Base-by-base conservation (phyloP, 2,329 filamentous ascomycete species). In the Pestalotiopsis fici region DNA sequence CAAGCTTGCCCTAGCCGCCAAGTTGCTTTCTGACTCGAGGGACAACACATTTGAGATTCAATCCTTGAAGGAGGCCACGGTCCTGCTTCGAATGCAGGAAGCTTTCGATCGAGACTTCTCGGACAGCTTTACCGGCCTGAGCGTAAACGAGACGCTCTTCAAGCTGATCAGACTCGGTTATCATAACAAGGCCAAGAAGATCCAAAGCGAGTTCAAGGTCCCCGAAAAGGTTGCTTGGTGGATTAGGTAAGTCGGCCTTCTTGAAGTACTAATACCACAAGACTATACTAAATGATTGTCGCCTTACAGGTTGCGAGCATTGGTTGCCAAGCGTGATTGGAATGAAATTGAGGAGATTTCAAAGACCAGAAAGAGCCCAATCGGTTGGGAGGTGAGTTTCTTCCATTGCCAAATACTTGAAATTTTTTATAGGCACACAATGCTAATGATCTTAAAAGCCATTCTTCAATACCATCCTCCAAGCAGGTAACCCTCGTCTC, bases 281-380 rank as follows among this genome's bases (percentile, higher is more conserved):
- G 18, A 27, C 25, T 28, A n/a, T 18, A 12, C 43, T 54, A 18
- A n/a, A 55, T 43, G 4, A 11, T 13, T 47, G 21, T 50, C 7
- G 1, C 3, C 23, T 37, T n/a, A n/a, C 88, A 91, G 94, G 69
- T 85, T 99, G 31, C 90, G 95, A 73, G 96, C 95, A 0, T 86
- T 98, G 63, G 94, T 99, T 2, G 92, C 93, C 18, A 94, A 94
- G 77, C 88, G 96, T 66, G 93, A 97, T 76, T 99, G 95, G 94
- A 90, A 88, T 64, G 95, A 98, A 78, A 87, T 99, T 67, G 95
- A 98, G 78, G 95, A 98, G 73, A 88, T 94, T 72, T 88, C 89
- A 43, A 92, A 91, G 76, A 87, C 86, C 75, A 88, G 93, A 76
- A 97, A 95, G 79, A 96, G 92, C 67, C 93, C 95, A 0, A 98